Conservation (phyloP, 192 early-diverging fungal genomes). For the Kappamyces sp. region DNA sequence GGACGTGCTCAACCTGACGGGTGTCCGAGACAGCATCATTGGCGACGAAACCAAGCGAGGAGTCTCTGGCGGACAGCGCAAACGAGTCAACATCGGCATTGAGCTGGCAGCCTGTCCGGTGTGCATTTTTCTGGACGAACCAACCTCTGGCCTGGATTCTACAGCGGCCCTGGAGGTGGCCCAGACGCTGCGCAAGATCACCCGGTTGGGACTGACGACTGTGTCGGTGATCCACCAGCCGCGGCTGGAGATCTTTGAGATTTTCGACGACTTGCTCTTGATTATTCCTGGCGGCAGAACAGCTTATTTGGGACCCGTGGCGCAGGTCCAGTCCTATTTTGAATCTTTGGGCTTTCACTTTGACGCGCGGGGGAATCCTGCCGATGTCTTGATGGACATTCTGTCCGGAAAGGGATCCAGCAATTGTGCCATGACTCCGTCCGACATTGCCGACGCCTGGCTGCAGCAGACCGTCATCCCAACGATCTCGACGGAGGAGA, state of each 20-base stretch:
- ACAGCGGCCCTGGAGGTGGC: constrained; percentile 65
- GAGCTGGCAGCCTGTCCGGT: constrained; percentile 46
- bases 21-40: constrained; percentile 13
- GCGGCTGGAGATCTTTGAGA: constrained; percentile 61
- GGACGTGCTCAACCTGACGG: constrained; percentile 29
- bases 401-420: constrained; percentile 16
- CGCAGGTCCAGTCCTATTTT: constrained; percentile 23
- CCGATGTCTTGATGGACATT: constrained; percentile 31
- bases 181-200: constrained; percentile 65
- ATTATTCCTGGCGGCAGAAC: constrained; percentile 55
- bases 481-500: not conserved
- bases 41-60: constrained; percentile 45
- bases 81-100: constrained; percentile 52
- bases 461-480: not conserved
- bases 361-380: constrained; percentile 17
- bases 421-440: too few relatives aligned
- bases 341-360: constrained; percentile 18
- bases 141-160: constrained; percentile 71
- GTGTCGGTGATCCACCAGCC: constrained; percentile 80
- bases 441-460: too few relatives aligned
- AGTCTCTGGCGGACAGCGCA: constrained; percentile 52
- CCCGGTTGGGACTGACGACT: constrained; percentile 57
- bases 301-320: constrained; percentile 26
- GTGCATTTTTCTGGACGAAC: constrained; percentile 75
- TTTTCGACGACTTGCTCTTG: constrained; percentile 66